Evolutionary conservation across 176 grass and related monocot genomes (phyloP).

Genomic region (Eragrostis nindensis): DNA sequence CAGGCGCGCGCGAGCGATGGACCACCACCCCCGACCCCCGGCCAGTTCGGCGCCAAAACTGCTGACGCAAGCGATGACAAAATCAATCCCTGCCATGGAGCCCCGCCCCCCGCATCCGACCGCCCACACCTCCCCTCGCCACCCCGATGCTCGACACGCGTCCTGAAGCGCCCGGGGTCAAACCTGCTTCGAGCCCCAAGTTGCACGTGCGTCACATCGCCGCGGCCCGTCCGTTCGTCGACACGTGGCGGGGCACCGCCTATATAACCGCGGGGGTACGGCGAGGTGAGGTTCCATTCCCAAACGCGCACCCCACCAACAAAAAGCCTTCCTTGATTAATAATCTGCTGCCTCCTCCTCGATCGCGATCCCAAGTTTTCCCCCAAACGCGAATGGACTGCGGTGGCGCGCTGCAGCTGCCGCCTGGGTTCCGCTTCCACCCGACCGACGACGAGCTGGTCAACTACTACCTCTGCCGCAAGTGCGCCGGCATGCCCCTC

Average conservation of each 20-base stretch:
- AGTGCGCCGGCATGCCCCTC: conserved; percentile 61
- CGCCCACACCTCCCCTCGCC: background rate
- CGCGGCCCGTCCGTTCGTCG: background rate
- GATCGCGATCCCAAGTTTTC: too few relatives aligned
- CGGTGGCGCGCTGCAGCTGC: conserved; percentile 70
- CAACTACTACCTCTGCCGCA: conserved; percentile 78
- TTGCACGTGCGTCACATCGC: conserved; percentile 48
- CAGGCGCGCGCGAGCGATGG: too few relatives aligned
- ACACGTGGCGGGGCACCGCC: background rate
- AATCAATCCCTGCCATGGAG: background rate
- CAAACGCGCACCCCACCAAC: too few relatives aligned
- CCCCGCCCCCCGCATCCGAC: background rate
- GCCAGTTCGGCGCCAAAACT: conserved; percentile 42
- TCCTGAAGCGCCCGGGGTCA: accelerated
- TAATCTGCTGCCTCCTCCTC: too few relatives aligned
- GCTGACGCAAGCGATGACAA: conserved; percentile 68
- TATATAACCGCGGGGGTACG: background rate
- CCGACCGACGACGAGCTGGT: conserved; percentile 95
- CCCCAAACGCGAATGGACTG: conserved; percentile 47
- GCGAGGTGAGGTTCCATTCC: conserved; percentile 35
- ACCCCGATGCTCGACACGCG: conserved; percentile 43
- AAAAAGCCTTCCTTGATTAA: too few relatives aligned
- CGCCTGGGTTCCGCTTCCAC: conserved; percentile 93
- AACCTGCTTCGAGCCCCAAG: background rate
- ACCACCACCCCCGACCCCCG: too few relatives aligned